These are phyloP conservation scores for Stylonectria norvegica DNA, from an alignment of 2,329 filamentous ascomycete species.

Conservation along the genomic window DNA sequence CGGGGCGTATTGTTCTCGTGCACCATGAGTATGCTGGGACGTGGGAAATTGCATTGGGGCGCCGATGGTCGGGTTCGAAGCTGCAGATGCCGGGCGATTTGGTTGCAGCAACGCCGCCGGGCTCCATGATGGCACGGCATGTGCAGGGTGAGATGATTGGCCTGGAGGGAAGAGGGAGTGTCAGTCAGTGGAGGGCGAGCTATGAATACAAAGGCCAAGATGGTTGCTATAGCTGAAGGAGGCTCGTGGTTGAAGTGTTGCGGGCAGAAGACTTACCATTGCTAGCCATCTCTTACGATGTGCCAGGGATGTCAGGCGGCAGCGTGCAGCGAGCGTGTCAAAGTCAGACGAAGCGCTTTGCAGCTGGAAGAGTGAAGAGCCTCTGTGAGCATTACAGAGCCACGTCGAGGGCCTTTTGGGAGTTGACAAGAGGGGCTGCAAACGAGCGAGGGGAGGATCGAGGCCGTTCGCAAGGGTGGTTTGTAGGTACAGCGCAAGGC, in stretches of 20 bases:
- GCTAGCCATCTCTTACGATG: constrained; percentile 29
- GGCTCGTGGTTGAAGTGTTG: no score
- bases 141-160: constrained; percentile 26
- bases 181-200: no score
- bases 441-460: not conserved
- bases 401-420: constrained; percentile 7
- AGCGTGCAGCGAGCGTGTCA: constrained; percentile 22
- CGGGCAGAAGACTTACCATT: no score
- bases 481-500: constrained; percentile 15
- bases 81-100: constrained; percentile 27
- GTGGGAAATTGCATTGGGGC: constrained; percentile 23
- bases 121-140: constrained; percentile 37
- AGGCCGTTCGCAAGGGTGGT: not conserved
- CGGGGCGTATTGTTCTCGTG: constrained; percentile 21
- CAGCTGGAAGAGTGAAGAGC: constrained; percentile 16
- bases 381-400: constrained; percentile 23
- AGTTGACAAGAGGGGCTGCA: not conserved
- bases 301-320: constrained; percentile 18
- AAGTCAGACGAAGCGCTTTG: constrained; percentile 18
- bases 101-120: constrained; percentile 41
- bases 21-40: constrained; percentile 18
- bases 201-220: not conserved
- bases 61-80: constrained; percentile 22
- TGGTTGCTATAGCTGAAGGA: not conserved
- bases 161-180: constrained; percentile 21